phyloP scores from a whole-genome alignment of 305 asterid species.

The Fraxinus platypoda region DNA sequence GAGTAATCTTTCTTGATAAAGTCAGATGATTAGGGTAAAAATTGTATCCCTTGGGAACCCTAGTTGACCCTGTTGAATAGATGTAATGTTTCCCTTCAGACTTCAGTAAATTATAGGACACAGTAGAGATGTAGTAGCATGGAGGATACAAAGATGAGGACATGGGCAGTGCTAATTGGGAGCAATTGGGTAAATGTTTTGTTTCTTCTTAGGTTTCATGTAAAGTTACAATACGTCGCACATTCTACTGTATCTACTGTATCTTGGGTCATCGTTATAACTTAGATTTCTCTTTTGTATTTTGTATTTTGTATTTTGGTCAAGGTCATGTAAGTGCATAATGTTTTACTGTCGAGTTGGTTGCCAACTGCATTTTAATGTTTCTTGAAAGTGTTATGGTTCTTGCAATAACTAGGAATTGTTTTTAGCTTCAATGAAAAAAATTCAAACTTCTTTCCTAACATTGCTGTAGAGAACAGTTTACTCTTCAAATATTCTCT shows the following conservation, averaged over 20 bases:
- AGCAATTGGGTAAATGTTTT: neutral
- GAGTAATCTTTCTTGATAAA: neutral
- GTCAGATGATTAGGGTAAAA: neutral
- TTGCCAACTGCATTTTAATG: neutral
- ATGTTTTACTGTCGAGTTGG: neutral
- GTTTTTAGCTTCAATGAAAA: neutral
- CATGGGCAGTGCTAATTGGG: neutral
- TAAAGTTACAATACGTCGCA: neutral
- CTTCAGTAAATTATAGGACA: neutral
- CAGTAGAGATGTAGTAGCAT: neutral
- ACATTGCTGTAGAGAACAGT: neutral
- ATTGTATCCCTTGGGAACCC: neutral
- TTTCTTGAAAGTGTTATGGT: neutral
- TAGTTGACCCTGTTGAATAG: neutral
- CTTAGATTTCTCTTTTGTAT: neutral
- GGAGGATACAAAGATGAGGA: neutral
- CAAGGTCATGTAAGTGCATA: neutral
- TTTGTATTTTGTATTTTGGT: neutral
- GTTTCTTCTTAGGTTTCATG: neutral
- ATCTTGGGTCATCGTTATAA: neutral
- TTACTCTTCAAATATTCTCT: neutral
- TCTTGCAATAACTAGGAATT: neutral
- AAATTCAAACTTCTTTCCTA: neutral
- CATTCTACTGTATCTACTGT: neutral
- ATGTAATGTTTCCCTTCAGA: neutral